phyloP scores from a whole-genome alignment of 2,329 filamentous ascomycete species.

The Aureobasidium sp. region DNA sequence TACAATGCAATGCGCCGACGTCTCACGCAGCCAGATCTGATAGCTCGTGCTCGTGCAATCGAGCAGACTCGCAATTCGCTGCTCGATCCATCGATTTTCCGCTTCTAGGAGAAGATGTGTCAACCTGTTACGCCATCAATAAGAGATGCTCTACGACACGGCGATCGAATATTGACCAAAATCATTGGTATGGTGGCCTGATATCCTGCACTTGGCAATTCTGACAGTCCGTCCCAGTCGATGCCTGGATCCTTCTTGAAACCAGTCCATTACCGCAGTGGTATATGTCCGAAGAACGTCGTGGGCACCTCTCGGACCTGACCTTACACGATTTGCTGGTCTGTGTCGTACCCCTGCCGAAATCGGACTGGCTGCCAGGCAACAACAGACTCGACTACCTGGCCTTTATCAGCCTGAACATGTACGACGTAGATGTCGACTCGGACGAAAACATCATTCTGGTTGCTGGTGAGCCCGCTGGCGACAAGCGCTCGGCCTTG shows the following conservation, averaged over 20 bases:
- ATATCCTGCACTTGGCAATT: background rate
- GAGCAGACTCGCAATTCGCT: background rate
- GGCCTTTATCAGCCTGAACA: background rate
- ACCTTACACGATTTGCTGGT: background rate
- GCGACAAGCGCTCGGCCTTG: background rate
- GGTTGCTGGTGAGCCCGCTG: background rate
- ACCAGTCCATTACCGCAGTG: background rate
- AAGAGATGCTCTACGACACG: background rate
- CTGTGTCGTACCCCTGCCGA: background rate
- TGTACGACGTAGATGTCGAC: background rate
- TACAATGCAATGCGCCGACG: background rate
- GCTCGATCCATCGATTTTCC: background rate
- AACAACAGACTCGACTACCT: background rate
- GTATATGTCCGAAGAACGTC: background rate
- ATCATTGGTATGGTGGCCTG: background rate
- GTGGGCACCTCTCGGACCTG: background rate
- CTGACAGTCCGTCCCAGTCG: background rate
- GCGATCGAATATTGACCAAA: background rate
- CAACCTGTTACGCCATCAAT: background rate
- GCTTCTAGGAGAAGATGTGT: background rate
- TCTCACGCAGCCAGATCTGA: background rate
- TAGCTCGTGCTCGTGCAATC: background rate
- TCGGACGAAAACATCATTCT: background rate
- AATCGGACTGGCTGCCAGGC: background rate
- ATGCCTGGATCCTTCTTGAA: background rate